phyloP scores from a whole-genome alignment of 2,329 filamentous ascomycete species.

The Penicillium sp. region DNA sequence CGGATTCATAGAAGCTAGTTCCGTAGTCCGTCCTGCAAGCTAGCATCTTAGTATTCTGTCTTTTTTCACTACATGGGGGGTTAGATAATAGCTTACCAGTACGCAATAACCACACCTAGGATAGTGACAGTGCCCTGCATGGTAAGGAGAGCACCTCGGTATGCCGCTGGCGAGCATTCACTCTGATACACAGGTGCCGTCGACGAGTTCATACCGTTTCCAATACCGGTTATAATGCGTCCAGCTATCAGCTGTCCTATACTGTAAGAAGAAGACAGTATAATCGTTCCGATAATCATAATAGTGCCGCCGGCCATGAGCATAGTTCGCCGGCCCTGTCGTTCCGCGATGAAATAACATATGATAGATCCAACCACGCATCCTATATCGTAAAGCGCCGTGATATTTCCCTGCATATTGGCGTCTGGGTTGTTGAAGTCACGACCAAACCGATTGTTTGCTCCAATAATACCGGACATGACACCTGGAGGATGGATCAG shows the following conservation, averaged over 20 bases:
- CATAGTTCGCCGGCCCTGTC: slow-evolving; percentile 40
- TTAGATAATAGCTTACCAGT: slow-evolving; percentile 37
- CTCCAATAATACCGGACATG: slow-evolving; percentile 47
- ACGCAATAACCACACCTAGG: slow-evolving; percentile 46
- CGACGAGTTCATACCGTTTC: slow-evolving; percentile 17
- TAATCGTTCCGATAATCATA: slow-evolving; percentile 44
- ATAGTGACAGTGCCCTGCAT: slow-evolving; percentile 26
- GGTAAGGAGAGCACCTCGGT: slow-evolving; percentile 14
- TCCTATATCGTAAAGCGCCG: slow-evolving; percentile 25
- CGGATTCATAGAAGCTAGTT: slow-evolving; percentile 22
- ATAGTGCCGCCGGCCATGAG: slow-evolving; percentile 40
- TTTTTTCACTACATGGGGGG: neutral
- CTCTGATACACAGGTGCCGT: slow-evolving; percentile 7
- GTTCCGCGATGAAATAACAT: slow-evolving; percentile 36
- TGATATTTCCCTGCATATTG: slow-evolving; percentile 34
- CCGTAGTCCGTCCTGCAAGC: slow-evolving; percentile 17
- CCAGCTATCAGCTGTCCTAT: slow-evolving; percentile 45
- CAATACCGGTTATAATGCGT: slow-evolving; percentile 45
- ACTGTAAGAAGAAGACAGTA: slow-evolving; percentile 38
- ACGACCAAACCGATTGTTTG: slow-evolving; percentile 38
- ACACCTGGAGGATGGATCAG: slow-evolving; percentile 28
- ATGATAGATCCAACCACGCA: slow-evolving; percentile 29
- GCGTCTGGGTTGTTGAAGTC: slow-evolving; percentile 37
- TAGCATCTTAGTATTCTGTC: neutral
- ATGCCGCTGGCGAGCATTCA: slow-evolving; percentile 2